Evolutionary conservation across 495 filamentous ascomycete species (phyloP), one percentile per base, ranked within the genome.

Genomic region (Aspergillus ostianus): DNA sequence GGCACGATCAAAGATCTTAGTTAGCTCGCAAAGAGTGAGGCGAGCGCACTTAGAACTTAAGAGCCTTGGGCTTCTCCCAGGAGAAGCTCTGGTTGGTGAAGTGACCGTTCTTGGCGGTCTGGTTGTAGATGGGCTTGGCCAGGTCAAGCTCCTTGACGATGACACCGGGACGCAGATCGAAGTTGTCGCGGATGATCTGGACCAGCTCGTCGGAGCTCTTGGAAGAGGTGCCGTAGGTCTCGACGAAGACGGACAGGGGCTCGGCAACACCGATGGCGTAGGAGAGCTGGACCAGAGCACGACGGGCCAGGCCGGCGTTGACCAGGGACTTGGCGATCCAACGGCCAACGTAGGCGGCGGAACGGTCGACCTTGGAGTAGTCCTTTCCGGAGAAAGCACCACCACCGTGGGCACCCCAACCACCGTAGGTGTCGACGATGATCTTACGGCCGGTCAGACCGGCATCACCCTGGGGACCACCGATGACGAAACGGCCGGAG

Each of bases 341-440:
- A 67, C 94, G 91, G 68, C 88, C 92, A 64, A 97, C 85, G 81
- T 98, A 98, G 70, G 94, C 94, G 65, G 94, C 94, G 30, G 93
- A 97, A 67, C 94, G 90, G 76, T 98, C 94, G 78, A 98, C 94
- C 85, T 98, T 98, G 81, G 92, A 96, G 90, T 97, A 98, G 77
- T 98, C 94, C 87, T 98, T 98, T 73, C 94, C 94, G 71, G 94
- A 98, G 89, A 98, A 98, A 77, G 94, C 94, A 85, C 94, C 94
- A 82, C 94, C 94, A 85, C 94, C 94, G 84, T 98, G 94, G 66
- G 94, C 94, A 81, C 94, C 94, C 94, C 94, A 98, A 69, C 94
- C 94, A 82, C 94, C 94, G 82, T 98, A 98, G 78, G 94, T 98
- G 80, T 98, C 94, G 74, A 98, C 94, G 70, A 98, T 98, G 85